Evolutionary conservation across 257 asterid genomes (phyloP).

Genomic region (Solanum habrochaites): DNA sequence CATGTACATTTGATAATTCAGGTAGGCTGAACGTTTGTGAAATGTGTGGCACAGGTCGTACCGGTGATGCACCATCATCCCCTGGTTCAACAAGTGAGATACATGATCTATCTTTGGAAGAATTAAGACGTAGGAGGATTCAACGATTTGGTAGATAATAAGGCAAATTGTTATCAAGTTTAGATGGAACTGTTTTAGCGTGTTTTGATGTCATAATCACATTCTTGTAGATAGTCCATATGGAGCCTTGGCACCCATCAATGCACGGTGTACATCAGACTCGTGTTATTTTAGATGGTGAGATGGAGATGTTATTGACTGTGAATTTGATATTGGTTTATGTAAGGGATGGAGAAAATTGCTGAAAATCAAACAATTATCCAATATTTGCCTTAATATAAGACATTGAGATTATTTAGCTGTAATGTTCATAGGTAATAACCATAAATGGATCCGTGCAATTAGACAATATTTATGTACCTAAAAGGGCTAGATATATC

Average conservation of each 20-base stretch:
- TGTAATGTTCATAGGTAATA: not conserved
- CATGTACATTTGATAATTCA: constrained; percentile 63
- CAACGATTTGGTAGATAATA: constrained; percentile 39
- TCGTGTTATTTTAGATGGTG: not conserved
- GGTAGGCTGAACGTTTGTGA: constrained; percentile 41
- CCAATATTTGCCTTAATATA: too few relatives aligned
- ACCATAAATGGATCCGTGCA: not conserved
- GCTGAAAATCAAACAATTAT: too few relatives aligned
- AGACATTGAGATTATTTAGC: not conserved
- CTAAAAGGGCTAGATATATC: not conserved
- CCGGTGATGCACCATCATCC: constrained; percentile 7
- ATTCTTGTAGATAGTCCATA: not conserved
- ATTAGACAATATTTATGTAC: not conserved
- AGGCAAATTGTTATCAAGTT: not conserved
- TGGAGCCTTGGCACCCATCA: not conserved
- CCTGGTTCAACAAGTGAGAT: not conserved
- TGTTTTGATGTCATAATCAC: not conserved
- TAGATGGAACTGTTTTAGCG: not conserved
- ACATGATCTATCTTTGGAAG: constrained; percentile 38
- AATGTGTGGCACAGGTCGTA: constrained; percentile 51
- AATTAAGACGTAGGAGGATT: constrained; percentile 56
- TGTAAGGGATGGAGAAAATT: too few relatives aligned
- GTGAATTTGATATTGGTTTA: not conserved
- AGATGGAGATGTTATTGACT: not conserved
- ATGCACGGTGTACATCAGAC: not conserved